Evolutionary conservation across 2,329 filamentous ascomycete genomes (phyloP).

Genomic region (Ophiobolus disseminans): DNA sequence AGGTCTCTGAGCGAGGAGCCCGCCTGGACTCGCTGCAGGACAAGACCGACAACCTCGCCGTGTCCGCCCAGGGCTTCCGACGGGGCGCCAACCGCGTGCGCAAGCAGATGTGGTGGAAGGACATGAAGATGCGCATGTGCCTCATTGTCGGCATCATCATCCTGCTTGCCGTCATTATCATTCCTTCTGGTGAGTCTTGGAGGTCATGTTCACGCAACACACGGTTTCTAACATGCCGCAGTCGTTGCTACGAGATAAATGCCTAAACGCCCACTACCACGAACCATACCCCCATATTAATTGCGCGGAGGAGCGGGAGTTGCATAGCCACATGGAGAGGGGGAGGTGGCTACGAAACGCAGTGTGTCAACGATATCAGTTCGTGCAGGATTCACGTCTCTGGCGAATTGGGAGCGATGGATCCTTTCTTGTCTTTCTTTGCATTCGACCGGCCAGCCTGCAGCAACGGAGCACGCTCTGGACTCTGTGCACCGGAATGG

Average conservation of each 20-base stretch:
- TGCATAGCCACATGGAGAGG: constrained; percentile 26
- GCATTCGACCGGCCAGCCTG: constrained; percentile 39
- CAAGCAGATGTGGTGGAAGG: constrained; percentile 99
- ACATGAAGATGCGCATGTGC: constrained; percentile 99
- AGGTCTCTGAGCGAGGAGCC: constrained; percentile 91
- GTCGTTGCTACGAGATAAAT: constrained; percentile 40
- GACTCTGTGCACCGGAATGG: constrained; percentile 21
- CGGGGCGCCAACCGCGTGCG: constrained; percentile 94
- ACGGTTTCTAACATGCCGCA: constrained; percentile 21
- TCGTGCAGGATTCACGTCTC: constrained; percentile 43
- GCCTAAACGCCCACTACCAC: constrained; percentile 32
- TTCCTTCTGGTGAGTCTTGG: constrained; percentile 77
- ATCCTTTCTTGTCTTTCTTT: constrained; percentile 47
- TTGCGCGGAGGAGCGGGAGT: constrained; percentile 27
- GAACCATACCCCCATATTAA: constrained; percentile 41
- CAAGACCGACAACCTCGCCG: constrained; percentile 91
- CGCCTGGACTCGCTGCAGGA: constrained; percentile 86
- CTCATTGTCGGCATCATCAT: constrained; percentile 90
- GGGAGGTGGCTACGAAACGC: constrained; percentile 32
- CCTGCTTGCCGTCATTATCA: constrained; percentile 90
- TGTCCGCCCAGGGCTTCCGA: constrained; percentile 93
- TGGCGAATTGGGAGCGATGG: constrained; percentile 46
- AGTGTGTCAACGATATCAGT: constrained; percentile 31
- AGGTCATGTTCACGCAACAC: no score
- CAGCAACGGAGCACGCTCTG: constrained; percentile 26